phyloP scores from a whole-genome alignment of 495 filamentous ascomycete species.

The Tuber melanosporum region DNA sequence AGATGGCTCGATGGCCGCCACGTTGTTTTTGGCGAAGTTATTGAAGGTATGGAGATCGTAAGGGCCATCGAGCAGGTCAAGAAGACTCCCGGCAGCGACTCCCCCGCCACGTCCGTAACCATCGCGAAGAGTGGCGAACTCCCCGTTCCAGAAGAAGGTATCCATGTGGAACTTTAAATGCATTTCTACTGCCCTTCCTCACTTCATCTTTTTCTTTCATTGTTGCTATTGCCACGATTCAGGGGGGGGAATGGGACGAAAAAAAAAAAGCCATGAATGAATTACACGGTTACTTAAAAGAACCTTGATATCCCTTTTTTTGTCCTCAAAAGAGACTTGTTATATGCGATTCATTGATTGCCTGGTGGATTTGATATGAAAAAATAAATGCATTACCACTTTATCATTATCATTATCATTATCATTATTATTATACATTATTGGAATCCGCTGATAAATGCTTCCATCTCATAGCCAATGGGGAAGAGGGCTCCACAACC shows the following conservation, averaged over 20 bases:
- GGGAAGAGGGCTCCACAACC: neutral
- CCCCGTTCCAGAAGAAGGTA: conserved; percentile 88
- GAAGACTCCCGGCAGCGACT: conserved; percentile 62
- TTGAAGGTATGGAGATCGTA: conserved; percentile 87
- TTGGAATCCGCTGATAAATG: neutral
- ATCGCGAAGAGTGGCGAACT: conserved; percentile 94
- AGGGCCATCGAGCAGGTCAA: conserved; percentile 74
- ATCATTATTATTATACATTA: neutral
- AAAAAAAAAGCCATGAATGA: neutral
- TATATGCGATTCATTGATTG: neutral
- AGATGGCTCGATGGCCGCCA: conserved; percentile 86
- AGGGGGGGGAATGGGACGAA: neutral
- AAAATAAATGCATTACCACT: conserved; percentile 5
- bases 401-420: neutral
- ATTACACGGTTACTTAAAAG: neutral
- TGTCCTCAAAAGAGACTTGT: neutral
- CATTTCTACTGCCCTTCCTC: conserved; percentile 26
- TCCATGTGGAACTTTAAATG: conserved; percentile 86
- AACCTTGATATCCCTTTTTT: neutral
- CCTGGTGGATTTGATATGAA: neutral
- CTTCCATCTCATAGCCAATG: neutral
- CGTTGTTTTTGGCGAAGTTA: conserved; percentile 85
- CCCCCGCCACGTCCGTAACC: conserved; percentile 68
- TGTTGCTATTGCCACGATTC: conserved; percentile 33
- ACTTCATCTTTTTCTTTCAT: conserved; percentile 36